These are phyloP conservation scores for Fusarium tanahbumbuense DNA, from an alignment of 2,329 filamentous ascomycete genomes.

Conservation along the genomic window DNA sequence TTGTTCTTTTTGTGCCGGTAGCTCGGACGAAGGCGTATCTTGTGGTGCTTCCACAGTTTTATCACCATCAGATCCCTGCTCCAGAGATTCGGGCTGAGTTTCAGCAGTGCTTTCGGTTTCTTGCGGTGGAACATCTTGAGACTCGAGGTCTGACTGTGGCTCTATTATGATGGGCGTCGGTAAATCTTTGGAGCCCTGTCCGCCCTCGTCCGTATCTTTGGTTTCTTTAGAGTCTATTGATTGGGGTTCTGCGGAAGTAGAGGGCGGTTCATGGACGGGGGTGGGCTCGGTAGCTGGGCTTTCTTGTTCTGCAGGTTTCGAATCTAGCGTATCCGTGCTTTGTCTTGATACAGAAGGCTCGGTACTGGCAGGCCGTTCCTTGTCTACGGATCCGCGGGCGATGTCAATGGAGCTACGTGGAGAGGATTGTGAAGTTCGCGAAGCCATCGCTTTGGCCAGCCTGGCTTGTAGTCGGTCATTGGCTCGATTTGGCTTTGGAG, in stretches of 20 bases:
- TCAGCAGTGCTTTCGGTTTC: slow-evolving; percentile 1
- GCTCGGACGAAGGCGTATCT: not conserved
- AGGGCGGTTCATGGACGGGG: slow-evolving; percentile 1
- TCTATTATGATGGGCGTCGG: slow-evolving; percentile 21
- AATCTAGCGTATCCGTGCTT: slow-evolving; percentile 19
- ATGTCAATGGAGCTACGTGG: slow-evolving; percentile 54
- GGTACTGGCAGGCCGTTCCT: slow-evolving; percentile 33
- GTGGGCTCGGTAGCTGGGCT: slow-evolving; percentile 5
- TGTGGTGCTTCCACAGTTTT: slow-evolving; percentile 6
- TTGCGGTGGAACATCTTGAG: slow-evolving; percentile 4
- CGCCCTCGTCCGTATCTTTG: slow-evolving; percentile 3
- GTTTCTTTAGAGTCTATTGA: not conserved
- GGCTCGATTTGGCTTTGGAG: slow-evolving; percentile 73
- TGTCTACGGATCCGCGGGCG: slow-evolving; percentile 48
- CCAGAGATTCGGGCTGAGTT: not conserved
- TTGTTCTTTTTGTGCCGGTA: slow-evolving; percentile 17
- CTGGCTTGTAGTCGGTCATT: slow-evolving; percentile 91
- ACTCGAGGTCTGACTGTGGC: slow-evolving; percentile 1
- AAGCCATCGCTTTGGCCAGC: slow-evolving; percentile 86
- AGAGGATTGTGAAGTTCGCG: slow-evolving; percentile 63
- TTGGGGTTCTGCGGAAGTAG: not conserved
- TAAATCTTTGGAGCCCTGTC: slow-evolving; percentile 1
- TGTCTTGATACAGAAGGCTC: slow-evolving; percentile 32
- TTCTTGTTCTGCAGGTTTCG: slow-evolving; percentile 24
- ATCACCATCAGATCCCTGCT: not conserved